Evolutionary conservation across 768 basidiomycete species (phyloP).

Genomic region (Mycena galopus): DNA sequence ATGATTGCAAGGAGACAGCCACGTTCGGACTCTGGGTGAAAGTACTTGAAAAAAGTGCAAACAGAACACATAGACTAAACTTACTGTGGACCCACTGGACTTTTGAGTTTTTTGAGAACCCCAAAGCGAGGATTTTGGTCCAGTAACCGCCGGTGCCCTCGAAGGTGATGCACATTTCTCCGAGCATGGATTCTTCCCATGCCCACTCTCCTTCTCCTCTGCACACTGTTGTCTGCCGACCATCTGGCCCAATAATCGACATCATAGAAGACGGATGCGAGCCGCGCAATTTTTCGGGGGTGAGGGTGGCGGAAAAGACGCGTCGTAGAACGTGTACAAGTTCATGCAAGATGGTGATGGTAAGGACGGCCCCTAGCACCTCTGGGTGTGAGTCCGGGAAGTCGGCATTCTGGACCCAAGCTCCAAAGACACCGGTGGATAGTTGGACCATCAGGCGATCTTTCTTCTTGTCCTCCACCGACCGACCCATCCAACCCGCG

Average conservation of each 20-base stretch:
- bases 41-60: too few relatives aligned
- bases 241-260: neutral
- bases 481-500: neutral
- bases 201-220: neutral
- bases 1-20: too few relatives aligned
- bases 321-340: neutral
- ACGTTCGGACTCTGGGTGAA: too few relatives aligned
- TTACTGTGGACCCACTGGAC: slow-evolving; percentile 1
- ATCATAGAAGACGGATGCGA: neutral
- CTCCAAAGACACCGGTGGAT: neutral
- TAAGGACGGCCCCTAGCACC: neutral
- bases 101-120: neutral
- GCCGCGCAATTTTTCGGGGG: neutral
- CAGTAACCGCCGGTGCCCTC: neutral
- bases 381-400: neutral
- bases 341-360: neutral
- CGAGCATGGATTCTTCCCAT: neutral
- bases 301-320: neutral
- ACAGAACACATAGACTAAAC: too few relatives aligned
- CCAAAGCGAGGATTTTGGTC: neutral
- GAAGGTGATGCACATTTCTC: neutral
- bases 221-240: too few relatives aligned
- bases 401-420: neutral
- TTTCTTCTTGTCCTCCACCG: neutral
- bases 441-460: neutral